Evolutionary conservation across 331 rosid genomes (phyloP), one percentile per base, ranked within the genome.

Genomic region (Cucumis variabilis): DNA sequence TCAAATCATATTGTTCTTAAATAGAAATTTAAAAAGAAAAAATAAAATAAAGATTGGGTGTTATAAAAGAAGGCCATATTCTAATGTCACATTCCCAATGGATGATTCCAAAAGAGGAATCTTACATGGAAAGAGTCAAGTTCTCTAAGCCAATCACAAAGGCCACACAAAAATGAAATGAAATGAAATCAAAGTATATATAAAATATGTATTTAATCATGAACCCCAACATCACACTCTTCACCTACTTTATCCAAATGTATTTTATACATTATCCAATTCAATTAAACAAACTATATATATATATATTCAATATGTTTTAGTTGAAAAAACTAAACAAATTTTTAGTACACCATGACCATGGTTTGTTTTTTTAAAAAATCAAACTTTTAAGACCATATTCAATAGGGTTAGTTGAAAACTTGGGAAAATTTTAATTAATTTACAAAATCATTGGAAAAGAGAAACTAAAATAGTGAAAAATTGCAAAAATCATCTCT

Each of bases 191-290:
- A 15, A 78, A 50, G 13, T 78, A 79, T 53, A 27, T 53, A 37
- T 44, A 44, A 53, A 16, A 16, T 28, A 79, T 79, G 46, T 79
- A 53, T 79, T 27, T 44, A 79, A 79, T 79, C 84, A 79, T 79
- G 3, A 51, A 79, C 41, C 84, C 84, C 67, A 78, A 50, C 83
- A 77, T 77, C 83, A 77, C 23, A 6, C 48, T 19, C 66, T 78
- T 79, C 68, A 50, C 67, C 68, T 53, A 79, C 68, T 53, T 79
- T 79, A 53, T 79, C 67, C 68, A 79, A 79, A 3, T 25, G 48
- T 51, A 79, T 79, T 79, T 79, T 79, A 53, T 79, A 79, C 68
- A 51, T 53, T 80, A 80, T 80, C 84, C 84, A 80, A 2, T 51
- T 2, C 23, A 5, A 5, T 46, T 76, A 44, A 21, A 16, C 21